Evolutionary conservation across 306 rosid species (phyloP), one percentile per base, ranked within the genome.

Genomic region (Castanea crenata): DNA sequence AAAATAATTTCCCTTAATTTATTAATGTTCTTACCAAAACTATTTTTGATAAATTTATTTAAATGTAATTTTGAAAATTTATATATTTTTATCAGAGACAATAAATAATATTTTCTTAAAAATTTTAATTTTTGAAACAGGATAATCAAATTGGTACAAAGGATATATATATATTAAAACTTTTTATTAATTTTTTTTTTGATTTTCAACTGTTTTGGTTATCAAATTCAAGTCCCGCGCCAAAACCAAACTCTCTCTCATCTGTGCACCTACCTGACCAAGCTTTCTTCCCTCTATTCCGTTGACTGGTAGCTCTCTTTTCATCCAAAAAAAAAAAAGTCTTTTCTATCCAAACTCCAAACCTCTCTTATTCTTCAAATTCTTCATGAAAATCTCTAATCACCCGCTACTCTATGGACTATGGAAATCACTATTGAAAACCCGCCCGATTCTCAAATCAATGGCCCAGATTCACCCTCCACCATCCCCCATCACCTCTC

Each of bases 231-330:
- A 38, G 46, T 7, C 46, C 46, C 46, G 46, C 46, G 46, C 46
- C 46, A 38, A 38, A 38, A 38, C 46, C 46, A 38, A 38, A 38
- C 46, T 2, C 46, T 38, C 3, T 7, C 46, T 7, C 11, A 2
- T 38, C 46, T 7, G 2, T 54, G 51, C 2, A 72, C 70, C 89
- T 1, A 12, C 62, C 46, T 9, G 14, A 8, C 56, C 57, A 9
- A 38, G 27, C 49, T 57, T 7, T 4, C 46, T 76, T 25, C 35
- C 21, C 59, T 67, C 4, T 14, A 0, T 18, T 21, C 16, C 69
- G 35, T 86, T 91, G 97, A 93, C 94, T 74, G 90, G 88, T 91
- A 81, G 98, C 21, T 93, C 57, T 62, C 11, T 6, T 5, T 25
- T 9, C 35, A 9, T 4, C 1, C 5, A 54, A 54, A 54, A 55